phyloP scores from a whole-genome alignment of 2,329 filamentous ascomycete species.

The Claviceps digitariae region DNA sequence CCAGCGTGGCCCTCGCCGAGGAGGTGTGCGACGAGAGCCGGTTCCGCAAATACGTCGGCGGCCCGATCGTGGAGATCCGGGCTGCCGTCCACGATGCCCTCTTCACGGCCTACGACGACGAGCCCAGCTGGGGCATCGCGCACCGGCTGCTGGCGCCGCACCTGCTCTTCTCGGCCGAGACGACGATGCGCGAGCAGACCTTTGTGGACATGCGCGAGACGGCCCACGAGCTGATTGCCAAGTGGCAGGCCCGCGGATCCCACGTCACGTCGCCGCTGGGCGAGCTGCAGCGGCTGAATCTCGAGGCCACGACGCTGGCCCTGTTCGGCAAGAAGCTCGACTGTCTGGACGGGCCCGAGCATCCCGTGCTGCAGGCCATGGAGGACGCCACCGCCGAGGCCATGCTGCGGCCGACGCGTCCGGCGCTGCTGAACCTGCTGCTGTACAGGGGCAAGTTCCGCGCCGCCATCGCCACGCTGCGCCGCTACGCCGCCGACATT shows the following conservation, averaged over 20 bases:
- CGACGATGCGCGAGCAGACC: slow-evolving; percentile 16
- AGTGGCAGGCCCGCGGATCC: slow-evolving; percentile 27
- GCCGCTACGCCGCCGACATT: slow-evolving; percentile 41
- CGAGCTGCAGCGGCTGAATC: slow-evolving; percentile 39
- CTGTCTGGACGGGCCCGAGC: slow-evolving; percentile 30
- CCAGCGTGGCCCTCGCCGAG: slow-evolving; percentile 31
- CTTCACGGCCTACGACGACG: slow-evolving; percentile 37
- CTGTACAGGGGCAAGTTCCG: slow-evolving; percentile 40
- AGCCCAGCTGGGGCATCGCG: slow-evolving; percentile 34
- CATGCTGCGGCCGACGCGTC: slow-evolving; percentile 39
- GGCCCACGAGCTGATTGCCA: slow-evolving; percentile 33
- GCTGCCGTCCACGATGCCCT: slow-evolving; percentile 34
- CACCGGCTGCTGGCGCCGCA: slow-evolving; percentile 39
- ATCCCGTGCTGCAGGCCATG: slow-evolving; percentile 38
- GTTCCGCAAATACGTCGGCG: slow-evolving; percentile 40
- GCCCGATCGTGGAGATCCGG: slow-evolving; percentile 38
- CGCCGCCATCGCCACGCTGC: slow-evolving; percentile 37
- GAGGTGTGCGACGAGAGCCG: slow-evolving; percentile 39
- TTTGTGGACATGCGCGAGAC: slow-evolving; percentile 36
- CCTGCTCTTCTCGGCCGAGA: slow-evolving; percentile 17
- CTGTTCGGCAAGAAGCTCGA: slow-evolving; percentile 38
- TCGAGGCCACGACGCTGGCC: slow-evolving; percentile 35
- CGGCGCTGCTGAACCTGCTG: slow-evolving; percentile 35
- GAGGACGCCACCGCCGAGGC: slow-evolving; percentile 41
- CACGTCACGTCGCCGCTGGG: slow-evolving; percentile 29